Percentiles rank a stretch among this genome's conserved stretches.
Evolutionary conservation across 2,329 filamentous ascomycete species (phyloP).

Genomic region (Xylaria sp.): DNA sequence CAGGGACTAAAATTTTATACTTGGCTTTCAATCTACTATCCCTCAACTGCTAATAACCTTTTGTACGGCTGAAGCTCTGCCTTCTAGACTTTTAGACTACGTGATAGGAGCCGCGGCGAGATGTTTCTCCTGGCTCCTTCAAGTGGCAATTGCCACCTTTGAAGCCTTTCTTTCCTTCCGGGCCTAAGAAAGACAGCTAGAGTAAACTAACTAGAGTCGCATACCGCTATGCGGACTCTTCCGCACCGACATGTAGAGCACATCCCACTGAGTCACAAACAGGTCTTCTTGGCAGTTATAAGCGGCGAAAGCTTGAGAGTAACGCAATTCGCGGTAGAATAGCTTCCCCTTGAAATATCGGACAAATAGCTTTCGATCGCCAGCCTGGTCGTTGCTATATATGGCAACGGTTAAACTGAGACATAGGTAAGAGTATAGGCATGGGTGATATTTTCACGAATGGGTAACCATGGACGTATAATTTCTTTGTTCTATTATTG

Average conservation of each 20-base stretch:
- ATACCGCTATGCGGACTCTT: not conserved
- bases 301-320: not conserved
- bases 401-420: not conserved
- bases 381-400: not conserved
- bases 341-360: not conserved
- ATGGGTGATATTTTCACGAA: not conserved
- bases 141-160: not conserved
- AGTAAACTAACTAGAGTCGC: not conserved
- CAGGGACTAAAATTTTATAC: no score
- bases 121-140: not conserved
- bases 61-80: no score
- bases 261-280: not conserved
- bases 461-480: not conserved
- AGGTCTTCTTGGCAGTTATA: not conserved
- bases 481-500: not conserved
- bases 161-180: not conserved
- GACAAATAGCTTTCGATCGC: not conserved
- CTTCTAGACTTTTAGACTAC: not conserved
- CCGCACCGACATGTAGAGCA: not conserved
- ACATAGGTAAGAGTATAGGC: not conserved
- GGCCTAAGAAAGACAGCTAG: no score
- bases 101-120: not conserved
- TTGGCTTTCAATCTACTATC: not conserved
- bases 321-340: no score
- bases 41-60: not conserved